Percentiles rank a stretch among this genome's conserved stretches.
Conservation (phyloP, 805 yeast species). For the Saccharomyces jurei region DNA sequence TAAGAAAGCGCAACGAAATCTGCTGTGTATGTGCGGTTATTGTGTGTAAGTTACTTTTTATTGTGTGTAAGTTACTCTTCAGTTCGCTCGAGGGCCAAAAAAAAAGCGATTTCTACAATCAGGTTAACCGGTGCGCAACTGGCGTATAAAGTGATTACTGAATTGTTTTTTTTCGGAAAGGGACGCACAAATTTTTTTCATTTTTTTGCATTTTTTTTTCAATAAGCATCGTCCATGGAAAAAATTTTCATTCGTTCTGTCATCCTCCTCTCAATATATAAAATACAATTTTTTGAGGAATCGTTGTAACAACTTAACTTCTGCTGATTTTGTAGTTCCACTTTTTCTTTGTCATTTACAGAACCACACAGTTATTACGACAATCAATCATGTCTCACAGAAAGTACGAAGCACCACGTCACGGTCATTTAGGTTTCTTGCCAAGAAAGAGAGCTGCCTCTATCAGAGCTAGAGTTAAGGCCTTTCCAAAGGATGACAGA, state of each 20-base stretch:
- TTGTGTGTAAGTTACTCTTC: background rate
- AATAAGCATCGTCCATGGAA: background rate
- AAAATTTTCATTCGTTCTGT: background rate
- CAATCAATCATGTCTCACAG: constrained; percentile 84
- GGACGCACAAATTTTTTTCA: background rate
- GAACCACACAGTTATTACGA: background rate
- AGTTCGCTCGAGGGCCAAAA: too few species aligned
- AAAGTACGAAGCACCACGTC: constrained; percentile 99
- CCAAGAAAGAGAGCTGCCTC: constrained; percentile 99
- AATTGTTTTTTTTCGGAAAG: background rate
- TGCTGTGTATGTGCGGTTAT: background rate
- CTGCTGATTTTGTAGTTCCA: background rate
- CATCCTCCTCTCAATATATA: background rate
- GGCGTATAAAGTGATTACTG: background rate
- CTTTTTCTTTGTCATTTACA: background rate
- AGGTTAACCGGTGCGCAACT: background rate
- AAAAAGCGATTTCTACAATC: background rate
- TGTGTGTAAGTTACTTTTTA: background rate
- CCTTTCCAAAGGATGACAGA: constrained; percentile 98
- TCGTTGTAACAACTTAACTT: background rate
- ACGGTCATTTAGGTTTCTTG: constrained; percentile 99
- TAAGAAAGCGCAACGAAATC: background rate
- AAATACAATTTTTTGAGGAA: background rate
- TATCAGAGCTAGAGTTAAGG: constrained; percentile 97
- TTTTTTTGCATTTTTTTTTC: background rate